Evolutionary conservation across 2,329 filamentous ascomycete species (phyloP).

Genomic region (Metarhizium sp.): DNA sequence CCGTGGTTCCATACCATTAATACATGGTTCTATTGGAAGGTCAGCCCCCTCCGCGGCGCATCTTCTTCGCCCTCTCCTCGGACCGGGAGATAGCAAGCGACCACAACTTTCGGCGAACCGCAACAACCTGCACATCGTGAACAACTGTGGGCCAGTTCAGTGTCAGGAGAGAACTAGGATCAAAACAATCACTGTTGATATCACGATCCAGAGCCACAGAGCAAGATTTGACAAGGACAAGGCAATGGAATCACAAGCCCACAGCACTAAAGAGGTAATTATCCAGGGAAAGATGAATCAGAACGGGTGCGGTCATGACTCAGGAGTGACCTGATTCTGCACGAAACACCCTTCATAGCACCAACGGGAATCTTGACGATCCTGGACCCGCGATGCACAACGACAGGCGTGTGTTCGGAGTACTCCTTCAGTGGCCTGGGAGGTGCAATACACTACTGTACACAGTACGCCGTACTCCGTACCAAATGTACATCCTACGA

Average conservation of each 20-base stretch:
- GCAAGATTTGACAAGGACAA: neutral
- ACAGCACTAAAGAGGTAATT: neutral
- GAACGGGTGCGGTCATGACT: neutral
- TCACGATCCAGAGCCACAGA: neutral
- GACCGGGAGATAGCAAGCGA: neutral
- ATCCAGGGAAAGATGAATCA: neutral
- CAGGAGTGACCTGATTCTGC: conserved; percentile 3
- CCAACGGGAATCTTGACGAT: neutral
- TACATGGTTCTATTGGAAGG: neutral
- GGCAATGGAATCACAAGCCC: neutral
- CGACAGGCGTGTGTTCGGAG: neutral
- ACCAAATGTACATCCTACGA: neutral
- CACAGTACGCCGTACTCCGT: neutral
- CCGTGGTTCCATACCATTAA: neutral
- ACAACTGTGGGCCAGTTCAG: neutral
- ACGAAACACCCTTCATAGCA: neutral
- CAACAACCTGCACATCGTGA: neutral
- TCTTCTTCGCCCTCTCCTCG: no score
- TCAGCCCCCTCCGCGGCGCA: no score
- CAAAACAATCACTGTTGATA: neutral
- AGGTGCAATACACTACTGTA: neutral
- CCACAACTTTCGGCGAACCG: neutral
- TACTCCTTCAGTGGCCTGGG: neutral
- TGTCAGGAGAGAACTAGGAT: neutral
- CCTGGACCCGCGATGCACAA: neutral